phyloP scores from a whole-genome alignment of 345 rosid species.

The Clausena lansium region DNA sequence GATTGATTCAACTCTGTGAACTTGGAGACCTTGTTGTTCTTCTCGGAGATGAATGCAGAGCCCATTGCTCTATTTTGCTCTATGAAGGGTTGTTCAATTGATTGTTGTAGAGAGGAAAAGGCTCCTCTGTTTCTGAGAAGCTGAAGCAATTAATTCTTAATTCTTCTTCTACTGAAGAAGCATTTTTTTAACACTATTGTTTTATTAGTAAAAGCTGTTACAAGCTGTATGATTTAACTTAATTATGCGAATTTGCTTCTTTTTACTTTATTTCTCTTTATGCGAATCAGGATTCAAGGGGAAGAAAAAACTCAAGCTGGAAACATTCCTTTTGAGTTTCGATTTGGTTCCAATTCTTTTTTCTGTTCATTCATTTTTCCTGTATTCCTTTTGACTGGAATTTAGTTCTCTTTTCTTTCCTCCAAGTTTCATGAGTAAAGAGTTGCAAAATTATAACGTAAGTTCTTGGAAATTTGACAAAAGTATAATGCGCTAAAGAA shows the following conservation, averaged over 20 bases:
- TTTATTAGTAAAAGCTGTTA: slow-evolving; percentile 3
- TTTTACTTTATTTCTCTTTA: background rate
- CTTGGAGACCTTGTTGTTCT: slow-evolving; percentile 5
- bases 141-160: slow-evolving; percentile 10
- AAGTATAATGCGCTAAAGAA: background rate
- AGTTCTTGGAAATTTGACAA: background rate
- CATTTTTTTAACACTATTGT: background rate
- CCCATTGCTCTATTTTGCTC: background rate
- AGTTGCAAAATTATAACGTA: background rate
- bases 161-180: slow-evolving; percentile 16
- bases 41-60: background rate
- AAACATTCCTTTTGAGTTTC: background rate
- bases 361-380: background rate
- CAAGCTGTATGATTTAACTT: background rate
- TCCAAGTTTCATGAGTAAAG: background rate
- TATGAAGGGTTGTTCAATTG: slow-evolving; percentile 7
- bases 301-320: background rate
- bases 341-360: slow-evolving; percentile 12
- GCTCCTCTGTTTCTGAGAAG: slow-evolving; percentile 30
- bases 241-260: background rate
- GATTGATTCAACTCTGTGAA: background rate
- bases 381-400: slow-evolving; percentile 2
- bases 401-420: background rate
- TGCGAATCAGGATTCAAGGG: background rate
- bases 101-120: slow-evolving; percentile 1